A percentile compares a stretch with the other conserved stretches of the same genome.
Conservation (phyloP, 2,329 filamentous ascomycete genomes). For the Graphilbum fragrans region DNA sequence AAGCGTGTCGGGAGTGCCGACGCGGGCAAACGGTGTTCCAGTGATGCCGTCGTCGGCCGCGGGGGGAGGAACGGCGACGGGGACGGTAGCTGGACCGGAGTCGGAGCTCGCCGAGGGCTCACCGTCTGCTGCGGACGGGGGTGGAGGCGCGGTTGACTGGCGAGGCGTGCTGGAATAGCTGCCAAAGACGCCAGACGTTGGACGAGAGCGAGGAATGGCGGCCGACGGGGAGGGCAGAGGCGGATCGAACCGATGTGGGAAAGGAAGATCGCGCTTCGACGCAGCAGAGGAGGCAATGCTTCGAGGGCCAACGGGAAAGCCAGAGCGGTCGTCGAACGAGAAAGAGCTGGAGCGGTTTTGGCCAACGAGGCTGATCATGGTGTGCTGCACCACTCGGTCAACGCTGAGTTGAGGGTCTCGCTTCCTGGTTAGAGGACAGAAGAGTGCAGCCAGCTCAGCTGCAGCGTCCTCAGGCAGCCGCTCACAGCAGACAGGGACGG, state of each 20-base stretch:
- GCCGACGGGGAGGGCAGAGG: background rate
- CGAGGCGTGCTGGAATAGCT: background rate
- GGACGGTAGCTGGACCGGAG: background rate
- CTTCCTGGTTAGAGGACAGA: constrained; percentile 35
- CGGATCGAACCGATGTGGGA: background rate
- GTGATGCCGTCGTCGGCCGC: constrained; percentile 37
- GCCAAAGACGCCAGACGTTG: background rate
- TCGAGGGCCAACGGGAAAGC: background rate
- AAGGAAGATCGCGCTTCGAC: background rate
- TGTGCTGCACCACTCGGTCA: constrained; percentile 31
- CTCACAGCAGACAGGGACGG: constrained; percentile 31
- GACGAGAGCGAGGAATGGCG: background rate
- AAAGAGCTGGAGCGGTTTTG: background rate
- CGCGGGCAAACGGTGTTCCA: constrained; percentile 40
- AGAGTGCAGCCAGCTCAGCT: constrained; percentile 32
- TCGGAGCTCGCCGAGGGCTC: background rate
- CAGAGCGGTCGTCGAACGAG: background rate
- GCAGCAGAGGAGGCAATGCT: constrained; percentile 1
- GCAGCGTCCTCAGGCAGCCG: constrained; percentile 33
- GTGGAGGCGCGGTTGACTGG: background rate
- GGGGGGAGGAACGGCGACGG: background rate
- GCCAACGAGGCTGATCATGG: constrained; percentile 20
- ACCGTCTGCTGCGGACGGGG: background rate
- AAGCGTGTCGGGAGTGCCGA: constrained; percentile 21
- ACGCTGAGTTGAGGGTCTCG: constrained; percentile 25